A percentile compares a stretch with the other conserved stretches of the same genome.
phyloP scores from a whole-genome alignment of 176 grass and related monocot genomes.

The Thalia dealbata region DNA sequence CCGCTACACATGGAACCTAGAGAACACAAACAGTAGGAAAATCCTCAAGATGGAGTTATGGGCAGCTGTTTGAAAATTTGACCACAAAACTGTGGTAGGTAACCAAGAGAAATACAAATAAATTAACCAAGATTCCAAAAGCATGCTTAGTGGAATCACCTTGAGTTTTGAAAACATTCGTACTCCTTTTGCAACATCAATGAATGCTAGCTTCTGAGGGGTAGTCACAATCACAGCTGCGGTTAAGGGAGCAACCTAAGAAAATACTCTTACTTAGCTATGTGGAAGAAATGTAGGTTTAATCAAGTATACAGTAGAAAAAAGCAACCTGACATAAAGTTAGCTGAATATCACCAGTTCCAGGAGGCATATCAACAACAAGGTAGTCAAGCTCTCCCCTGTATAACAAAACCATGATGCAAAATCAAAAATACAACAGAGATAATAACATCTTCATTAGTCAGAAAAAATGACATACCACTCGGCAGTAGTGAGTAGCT shows the following conservation, averaged over 20 bases:
- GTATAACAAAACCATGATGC: slow-evolving; percentile 15
- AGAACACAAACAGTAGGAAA: slow-evolving; percentile 8
- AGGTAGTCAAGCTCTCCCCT: slow-evolving; percentile 98
- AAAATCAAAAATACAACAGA: not conserved
- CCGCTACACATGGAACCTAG: slow-evolving; percentile 88
- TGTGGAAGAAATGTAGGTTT: slow-evolving; percentile 4
- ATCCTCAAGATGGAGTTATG: not conserved
- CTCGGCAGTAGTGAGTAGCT: slow-evolving; percentile 76
- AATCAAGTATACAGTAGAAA: not conserved
- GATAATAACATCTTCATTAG: not conserved
- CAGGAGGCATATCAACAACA: slow-evolving; percentile 96
- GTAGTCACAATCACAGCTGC: slow-evolving; percentile 95
- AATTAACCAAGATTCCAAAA: not conserved
- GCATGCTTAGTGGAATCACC: slow-evolving; percentile 34
- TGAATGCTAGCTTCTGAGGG: slow-evolving; percentile 91
- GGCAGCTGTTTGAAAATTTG: not conserved
- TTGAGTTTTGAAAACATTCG: slow-evolving; percentile 99
- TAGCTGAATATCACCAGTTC: slow-evolving; percentile 97
- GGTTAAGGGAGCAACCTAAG: slow-evolving; percentile 83
- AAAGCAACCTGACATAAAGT: slow-evolving; percentile 81
- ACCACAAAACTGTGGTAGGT: not conserved
- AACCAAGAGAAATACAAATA: slow-evolving; percentile 1
- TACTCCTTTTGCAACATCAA: slow-evolving; percentile 98
- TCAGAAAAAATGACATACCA: slow-evolving; percentile 44
- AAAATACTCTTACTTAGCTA: not conserved